Percentiles rank a stretch among this genome's conserved stretches.
These are phyloP conservation scores for Talaromyces pinophilus DNA, from an alignment of 2,329 filamentous ascomycete species.

Conservation along the genomic window DNA sequence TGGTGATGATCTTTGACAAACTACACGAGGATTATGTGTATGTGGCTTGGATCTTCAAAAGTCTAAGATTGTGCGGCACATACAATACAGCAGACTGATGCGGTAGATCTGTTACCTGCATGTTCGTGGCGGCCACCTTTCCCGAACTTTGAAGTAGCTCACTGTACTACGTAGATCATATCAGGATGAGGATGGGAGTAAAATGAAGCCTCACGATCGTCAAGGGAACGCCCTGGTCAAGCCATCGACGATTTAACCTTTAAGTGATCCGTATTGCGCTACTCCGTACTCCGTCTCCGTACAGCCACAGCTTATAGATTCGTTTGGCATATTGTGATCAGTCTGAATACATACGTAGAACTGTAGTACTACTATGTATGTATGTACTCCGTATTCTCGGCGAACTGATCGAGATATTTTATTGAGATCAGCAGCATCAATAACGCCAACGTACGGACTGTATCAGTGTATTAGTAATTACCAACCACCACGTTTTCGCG, in stretches of 20 bases:
- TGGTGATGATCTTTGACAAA: neutral
- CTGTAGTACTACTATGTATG: neutral
- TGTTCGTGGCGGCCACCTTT: neutral
- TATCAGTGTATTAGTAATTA: neutral
- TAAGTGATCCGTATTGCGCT: too few species aligned
- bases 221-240: neutral
- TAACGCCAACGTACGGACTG: neutral
- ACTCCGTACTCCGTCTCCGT: neutral
- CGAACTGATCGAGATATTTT: neutral
- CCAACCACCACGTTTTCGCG: constrained; percentile 2
- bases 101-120: neutral
- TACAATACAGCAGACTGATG: neutral
- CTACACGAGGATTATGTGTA: constrained; percentile 7
- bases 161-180: neutral
- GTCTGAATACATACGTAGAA: neutral
- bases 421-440: neutral
- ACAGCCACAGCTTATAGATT: neutral
- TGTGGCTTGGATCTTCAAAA: constrained; percentile 7
- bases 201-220: neutral
- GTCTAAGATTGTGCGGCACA: neutral
- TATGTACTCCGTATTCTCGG: neutral
- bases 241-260: neutral
- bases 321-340: neutral
- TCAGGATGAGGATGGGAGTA: neutral
- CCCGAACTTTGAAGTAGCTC: neutral